These are phyloP conservation scores for Citrus cavaleriei DNA, from an alignment of 345 rosid species.

Conservation along the genomic window DNA sequence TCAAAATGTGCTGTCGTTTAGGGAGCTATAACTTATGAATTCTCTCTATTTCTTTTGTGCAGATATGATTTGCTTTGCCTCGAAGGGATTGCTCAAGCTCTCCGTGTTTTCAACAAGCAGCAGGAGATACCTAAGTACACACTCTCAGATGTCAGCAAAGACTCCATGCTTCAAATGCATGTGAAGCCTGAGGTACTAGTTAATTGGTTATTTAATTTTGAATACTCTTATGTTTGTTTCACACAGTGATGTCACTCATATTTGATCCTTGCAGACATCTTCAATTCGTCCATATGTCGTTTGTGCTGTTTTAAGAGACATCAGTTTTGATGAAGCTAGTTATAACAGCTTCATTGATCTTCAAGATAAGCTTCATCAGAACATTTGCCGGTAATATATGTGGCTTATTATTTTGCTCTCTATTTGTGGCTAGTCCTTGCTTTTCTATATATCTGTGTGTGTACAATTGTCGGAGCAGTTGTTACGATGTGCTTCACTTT, in stretches of 20 bases:
- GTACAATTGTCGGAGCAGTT: neutral
- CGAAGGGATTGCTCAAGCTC: slow-evolving; percentile 97
- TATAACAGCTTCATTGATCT: slow-evolving; percentile 96
- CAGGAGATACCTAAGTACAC: slow-evolving; percentile 53
- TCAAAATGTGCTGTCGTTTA: neutral
- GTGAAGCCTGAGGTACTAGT: slow-evolving; percentile 63
- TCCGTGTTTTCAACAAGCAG: slow-evolving; percentile 66
- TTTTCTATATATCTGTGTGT: no score
- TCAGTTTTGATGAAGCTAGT: slow-evolving; percentile 76
- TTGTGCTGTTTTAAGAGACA: slow-evolving; percentile 87
- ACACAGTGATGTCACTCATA: neutral
- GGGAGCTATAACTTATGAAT: neutral
- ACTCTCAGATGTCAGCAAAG: slow-evolving; percentile 41
- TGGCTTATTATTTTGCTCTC: slow-evolving; percentile 5
- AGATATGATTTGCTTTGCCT: slow-evolving; percentile 96
- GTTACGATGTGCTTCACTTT: neutral
- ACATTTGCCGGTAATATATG: slow-evolving; percentile 72
- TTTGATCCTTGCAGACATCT: slow-evolving; percentile 48
- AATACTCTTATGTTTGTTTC: neutral
- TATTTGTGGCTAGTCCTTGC: neutral
- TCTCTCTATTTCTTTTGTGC: neutral
- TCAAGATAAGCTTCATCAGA: slow-evolving; percentile 95
- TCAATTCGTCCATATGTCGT: slow-evolving; percentile 63
- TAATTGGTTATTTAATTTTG: neutral
- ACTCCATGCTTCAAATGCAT: slow-evolving; percentile 58